A percentile compares a stretch with the other conserved stretches of the same genome.
Conservation (phyloP, 1,284 basidiomycete species). For the Cryptococcus floricola region DNA sequence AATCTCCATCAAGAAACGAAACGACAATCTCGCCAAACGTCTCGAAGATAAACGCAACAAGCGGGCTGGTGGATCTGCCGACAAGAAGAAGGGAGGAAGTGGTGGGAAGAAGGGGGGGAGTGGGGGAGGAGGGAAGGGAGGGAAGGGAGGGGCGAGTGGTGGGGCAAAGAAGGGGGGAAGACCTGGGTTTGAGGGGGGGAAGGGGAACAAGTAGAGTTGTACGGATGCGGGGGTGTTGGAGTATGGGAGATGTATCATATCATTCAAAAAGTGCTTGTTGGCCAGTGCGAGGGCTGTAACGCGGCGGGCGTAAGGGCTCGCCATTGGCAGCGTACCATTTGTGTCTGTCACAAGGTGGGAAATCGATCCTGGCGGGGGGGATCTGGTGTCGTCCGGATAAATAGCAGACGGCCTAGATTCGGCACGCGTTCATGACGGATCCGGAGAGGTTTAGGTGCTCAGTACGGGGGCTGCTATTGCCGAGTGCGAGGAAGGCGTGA, state of each 20-base stretch:
- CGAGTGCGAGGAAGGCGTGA: conserved; percentile 45
- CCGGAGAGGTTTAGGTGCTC: too few species aligned
- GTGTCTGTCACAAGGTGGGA: too few species aligned
- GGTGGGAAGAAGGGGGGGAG: conserved; percentile 5
- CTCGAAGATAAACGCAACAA: conserved; percentile 74
- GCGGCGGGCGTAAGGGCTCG: too few species aligned
- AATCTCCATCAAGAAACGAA: conserved; percentile 77
- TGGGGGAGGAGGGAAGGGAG: conserved; percentile 53
- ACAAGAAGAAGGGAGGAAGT: conserved; percentile 21
- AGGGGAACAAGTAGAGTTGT: conserved; percentile 17
- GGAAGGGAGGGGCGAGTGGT: conserved; percentile 34
- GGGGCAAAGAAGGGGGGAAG: conserved; percentile 9
- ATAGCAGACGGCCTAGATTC: too few species aligned
- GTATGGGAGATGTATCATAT: not conserved
- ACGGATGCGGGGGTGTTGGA: not conserved
- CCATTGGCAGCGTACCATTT: too few species aligned
- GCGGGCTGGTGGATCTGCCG: conserved; percentile 57
- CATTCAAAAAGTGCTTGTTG: too few species aligned
- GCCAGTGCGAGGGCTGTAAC: too few species aligned
- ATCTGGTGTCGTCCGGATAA: too few species aligned
- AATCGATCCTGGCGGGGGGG: too few species aligned
- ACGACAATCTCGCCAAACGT: conserved; percentile 79
- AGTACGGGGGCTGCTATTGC: conserved; percentile 66
- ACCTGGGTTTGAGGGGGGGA: conserved; percentile 42
- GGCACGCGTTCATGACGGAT: too few species aligned